These are phyloP conservation scores for Umbelopsis isabellina DNA, from an alignment of 192 early-diverging fungal genomes.

Conservation along the genomic window DNA sequence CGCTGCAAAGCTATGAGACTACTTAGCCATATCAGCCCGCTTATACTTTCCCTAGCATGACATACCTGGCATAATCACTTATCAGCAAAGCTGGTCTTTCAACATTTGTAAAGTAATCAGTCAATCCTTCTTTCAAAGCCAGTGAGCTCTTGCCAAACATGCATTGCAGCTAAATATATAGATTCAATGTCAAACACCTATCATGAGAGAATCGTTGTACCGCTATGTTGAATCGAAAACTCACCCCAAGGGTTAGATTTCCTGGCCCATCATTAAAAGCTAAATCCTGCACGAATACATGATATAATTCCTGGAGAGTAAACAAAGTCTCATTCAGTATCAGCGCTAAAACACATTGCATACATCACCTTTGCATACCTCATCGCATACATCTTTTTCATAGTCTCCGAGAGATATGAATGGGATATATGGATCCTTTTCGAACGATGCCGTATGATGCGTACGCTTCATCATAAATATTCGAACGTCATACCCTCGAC, in stretches of 20 bases:
- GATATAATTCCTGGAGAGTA: background rate
- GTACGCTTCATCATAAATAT: conserved; percentile 10
- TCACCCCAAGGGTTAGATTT: conserved; percentile 4
- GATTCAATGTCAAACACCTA: background rate
- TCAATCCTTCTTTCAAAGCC: conserved; percentile 9
- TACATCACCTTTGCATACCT: background rate
- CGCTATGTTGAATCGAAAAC: background rate
- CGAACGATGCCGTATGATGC: background rate
- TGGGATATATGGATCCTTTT: background rate
- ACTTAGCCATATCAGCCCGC: background rate
- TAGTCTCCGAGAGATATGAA: conserved; percentile 7
- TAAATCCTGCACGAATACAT: background rate
- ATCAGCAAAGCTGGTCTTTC: conserved; percentile 6
- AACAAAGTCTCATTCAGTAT: background rate
- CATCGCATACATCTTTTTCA: conserved; percentile 7
- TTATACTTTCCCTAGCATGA: background rate
- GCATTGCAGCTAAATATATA: background rate
- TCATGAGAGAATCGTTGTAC: no score
- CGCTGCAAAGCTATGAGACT: background rate
- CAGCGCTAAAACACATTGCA: background rate
- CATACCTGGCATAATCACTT: conserved; percentile 13
- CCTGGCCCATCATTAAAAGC: conserved; percentile 7
- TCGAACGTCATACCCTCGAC: background rate
- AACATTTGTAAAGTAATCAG: conserved; percentile 1
- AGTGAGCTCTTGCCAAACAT: background rate